Evolutionary conservation across 352 stramenopile species (phyloP).

Genomic region (Globisporangium megalacanthum): DNA sequence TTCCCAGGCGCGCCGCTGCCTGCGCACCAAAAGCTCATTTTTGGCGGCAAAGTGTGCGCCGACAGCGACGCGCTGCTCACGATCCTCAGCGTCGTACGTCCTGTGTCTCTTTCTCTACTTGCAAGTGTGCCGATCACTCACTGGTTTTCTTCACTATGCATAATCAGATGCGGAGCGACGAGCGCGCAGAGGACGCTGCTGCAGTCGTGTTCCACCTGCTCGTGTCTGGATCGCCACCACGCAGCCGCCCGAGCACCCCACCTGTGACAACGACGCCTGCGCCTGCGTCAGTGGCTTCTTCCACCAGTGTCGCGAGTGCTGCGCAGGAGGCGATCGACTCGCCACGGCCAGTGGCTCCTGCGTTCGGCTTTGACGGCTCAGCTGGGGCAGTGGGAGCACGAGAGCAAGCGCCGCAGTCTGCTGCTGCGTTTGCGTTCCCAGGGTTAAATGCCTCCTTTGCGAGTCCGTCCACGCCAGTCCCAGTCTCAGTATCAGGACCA

Average conservation of each 20-base stretch:
- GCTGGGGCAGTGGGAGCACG: background rate
- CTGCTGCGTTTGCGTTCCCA: conserved; percentile 5
- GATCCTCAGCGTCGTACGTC: conserved; percentile 18
- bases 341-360: conserved; percentile 5
- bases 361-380: background rate
- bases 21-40: conserved; percentile 77
- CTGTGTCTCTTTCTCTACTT: background rate
- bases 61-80: conserved; percentile 45
- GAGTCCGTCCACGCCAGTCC: background rate
- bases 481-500: too few relatives aligned
- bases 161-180: conserved; percentile 29
- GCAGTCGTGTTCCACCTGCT: conserved; percentile 75
- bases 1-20: conserved; percentile 43
- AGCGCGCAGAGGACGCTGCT: conserved; percentile 19
- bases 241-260: conserved; percentile 17
- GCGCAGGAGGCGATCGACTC: conserved; percentile 12
- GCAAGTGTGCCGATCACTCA: background rate
- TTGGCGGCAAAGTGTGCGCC: conserved; percentile 81
- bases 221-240: conserved; percentile 28
- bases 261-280: background rate
- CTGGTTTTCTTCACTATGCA: conserved; percentile 6
- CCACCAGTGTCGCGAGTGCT: background rate
- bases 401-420: background rate
- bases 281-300: background rate
- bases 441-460: conserved; percentile 5